Base-by-base conservation (phyloP, 441 rosid genomes). In the Pelargonium cotyledonis region DNA sequence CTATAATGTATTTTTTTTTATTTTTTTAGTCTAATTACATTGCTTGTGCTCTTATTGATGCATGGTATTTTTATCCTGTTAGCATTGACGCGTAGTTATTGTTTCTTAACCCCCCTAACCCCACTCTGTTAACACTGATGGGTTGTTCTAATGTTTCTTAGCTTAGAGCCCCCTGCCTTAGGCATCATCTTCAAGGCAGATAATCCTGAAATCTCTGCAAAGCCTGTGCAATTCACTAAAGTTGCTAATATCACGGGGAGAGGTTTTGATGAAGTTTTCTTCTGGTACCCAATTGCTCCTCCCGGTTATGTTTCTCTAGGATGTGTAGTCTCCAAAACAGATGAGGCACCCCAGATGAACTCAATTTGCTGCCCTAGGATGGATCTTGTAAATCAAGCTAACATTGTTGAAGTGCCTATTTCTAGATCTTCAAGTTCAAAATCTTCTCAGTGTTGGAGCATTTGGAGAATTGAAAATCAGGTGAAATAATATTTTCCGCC, bases 391-490 rank as follows among this genome's bases (percentile, higher is more conserved):
- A 85, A 84, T 85, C 98, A 90, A 74, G 80, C 89, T 72, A 92
- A 85, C 81, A 86, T 93, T 72, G 74, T 70, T 75, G 99, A 96
- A 61, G 70, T 83, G 74, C 92, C 97, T 58, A 76, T 88, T 73
- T 85, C 96, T 19, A 92, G 92, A 84, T 90, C 93, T 65, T 85
- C 88, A 49, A 87, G 86, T 78, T 84, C 96, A 69, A 91, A 83
- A 83, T 81, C 85, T 57, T 86, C 88, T 73, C 96, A 88, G 66
- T 82, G 89, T 85, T 95, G 98, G 99, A 89, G 98, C 85, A 80
- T 95, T 77, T 95, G 99, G 99, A 92, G 85, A 84, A 89, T 95
- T 77, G 96, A 89, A 75, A 95, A 95, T 85, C 99, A 92, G 99
- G 99, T 95, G 75, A 29, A 65, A 73, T 53, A 68, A 71, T 15